phyloP scores from a whole-genome alignment of 352 stramenopile species.

The Halophytophthora batemanensis region DNA sequence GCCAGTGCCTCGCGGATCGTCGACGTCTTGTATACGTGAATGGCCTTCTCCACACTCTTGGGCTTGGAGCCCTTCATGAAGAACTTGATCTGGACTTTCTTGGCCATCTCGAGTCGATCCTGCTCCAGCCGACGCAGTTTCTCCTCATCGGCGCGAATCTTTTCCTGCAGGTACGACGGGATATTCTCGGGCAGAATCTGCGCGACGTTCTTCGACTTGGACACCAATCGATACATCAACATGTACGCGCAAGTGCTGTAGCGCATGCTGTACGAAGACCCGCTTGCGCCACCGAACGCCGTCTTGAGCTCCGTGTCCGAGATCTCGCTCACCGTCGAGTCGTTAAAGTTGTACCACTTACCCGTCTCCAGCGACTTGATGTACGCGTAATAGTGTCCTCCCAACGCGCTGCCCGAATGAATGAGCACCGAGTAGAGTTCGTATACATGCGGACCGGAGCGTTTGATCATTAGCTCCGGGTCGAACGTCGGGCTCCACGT shows the following conservation, averaged over 20 bases:
- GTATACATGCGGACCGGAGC: constrained; percentile 76
- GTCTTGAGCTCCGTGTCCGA: constrained; percentile 74
- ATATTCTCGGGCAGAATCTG: constrained; percentile 55
- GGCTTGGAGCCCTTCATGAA: constrained; percentile 68
- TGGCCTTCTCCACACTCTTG: constrained; percentile 66
- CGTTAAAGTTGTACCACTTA: constrained; percentile 90
- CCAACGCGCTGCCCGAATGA: constrained; percentile 89
- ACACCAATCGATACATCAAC: constrained; percentile 87
- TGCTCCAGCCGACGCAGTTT: constrained; percentile 49
- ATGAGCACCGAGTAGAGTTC: constrained; percentile 93
- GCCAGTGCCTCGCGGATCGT: constrained; percentile 54
- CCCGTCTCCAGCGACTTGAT: constrained; percentile 85
- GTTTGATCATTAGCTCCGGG: constrained; percentile 53
- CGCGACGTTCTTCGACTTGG: constrained; percentile 62
- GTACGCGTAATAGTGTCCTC: constrained; percentile 94
- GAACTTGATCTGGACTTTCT: constrained; percentile 77
- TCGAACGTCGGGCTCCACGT: constrained; percentile 78
- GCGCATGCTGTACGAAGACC: constrained; percentile 54
- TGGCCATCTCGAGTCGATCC: constrained; percentile 67
- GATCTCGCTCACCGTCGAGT: constrained; percentile 77
- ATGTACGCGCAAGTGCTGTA: constrained; percentile 90
- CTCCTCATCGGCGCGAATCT: constrained; percentile 67
- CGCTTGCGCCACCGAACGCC: constrained; percentile 58
- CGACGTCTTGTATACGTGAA: constrained; percentile 75
- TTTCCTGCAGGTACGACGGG: constrained; percentile 62